Base-by-base conservation (phyloP, 371 early-diverging fungal species). In the Mucor irregularis region DNA sequence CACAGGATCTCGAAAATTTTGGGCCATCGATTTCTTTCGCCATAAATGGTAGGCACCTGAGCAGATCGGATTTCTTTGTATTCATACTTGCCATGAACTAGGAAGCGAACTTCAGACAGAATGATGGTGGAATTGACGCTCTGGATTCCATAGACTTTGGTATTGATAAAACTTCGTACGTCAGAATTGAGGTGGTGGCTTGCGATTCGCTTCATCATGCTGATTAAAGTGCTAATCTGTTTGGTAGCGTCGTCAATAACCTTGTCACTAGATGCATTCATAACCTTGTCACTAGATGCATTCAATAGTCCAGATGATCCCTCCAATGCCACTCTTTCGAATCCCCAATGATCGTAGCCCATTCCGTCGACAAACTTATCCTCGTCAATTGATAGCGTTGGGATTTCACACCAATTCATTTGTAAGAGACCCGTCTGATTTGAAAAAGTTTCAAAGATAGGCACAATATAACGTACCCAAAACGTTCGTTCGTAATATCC, bases 131-230 rank as follows among this genome's bases (percentile, higher is more conserved):
- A 25, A 8, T 38, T 51, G 26, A 51, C 52, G 16, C 30, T 25
- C 16, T 51, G 52, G 26, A 40, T 38, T 4, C 40, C 52, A 51
- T 17, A 51, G 17, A 51, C 42, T 30, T 51, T 51, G n/a, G 26
- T 40, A 16, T 49, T 35, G n/a, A 58, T 14, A 44, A 51, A 45
- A 16, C 33, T 50, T 14, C 44, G 22, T 10, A 57, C 39, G 22
- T 50, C 44, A 22, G 52, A 17, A 58, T 58, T 50, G 10, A 44
- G 19, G 34, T 58, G 54, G 45, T 30, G 30, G 17, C 49, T 61
- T 31, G 55, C 55, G 30, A 61, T 61, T 13, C 50, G 26, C 29
- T 61, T 53, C n/a, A 54, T 33, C 61, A 61, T 61, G 11, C 13
- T 19, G 26, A 61, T 42, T 40, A 53, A 21, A 17, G 10, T 43